Base-by-base conservation (phyloP, 441 rosid genomes). In the Eruca vesicaria region DNA sequence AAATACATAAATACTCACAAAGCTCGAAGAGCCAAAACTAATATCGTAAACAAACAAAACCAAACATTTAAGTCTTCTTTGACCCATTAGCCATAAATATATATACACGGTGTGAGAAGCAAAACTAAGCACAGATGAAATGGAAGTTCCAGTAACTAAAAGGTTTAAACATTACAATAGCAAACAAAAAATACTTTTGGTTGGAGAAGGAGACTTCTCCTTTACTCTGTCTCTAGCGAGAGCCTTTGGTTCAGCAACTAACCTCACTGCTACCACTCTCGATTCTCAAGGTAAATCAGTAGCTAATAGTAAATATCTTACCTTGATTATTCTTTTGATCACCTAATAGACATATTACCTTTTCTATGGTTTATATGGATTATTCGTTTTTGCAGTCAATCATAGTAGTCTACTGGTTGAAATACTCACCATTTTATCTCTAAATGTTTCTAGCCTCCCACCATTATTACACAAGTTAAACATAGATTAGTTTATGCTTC, bases 161-260 rank as follows among this genome's bases (percentile, higher is more conserved):
- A 69, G 36, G 64, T 23, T 69, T 36, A 69, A 23, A 6, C 56
- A 82, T 48, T 82, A 81, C 62, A 60, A 73, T 65, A 77, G 70
- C 57, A 31, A 14, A 11, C 81, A 79, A 12, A 33, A 56, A 66
- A 66, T 83, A 50, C 69, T 81, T 35, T 14, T 82, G 31, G 78
- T 83, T 11, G 84, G 83, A 3, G 72, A 79, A 73, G 84, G 84
- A 15, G 79, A 77, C 65, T 80, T 80, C 16, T 83, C 84, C 0
- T 85, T 81, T 35, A 43, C 82, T 19, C 72, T 66, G 19, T 63
- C 75, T 68, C 74, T 81, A 69, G 88, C 83, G 3, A 45, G 14
- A 61, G 78, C 81, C 33, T 83, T 83, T 31, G 81, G 84, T 68
- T 78, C 80, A 16, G 72, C 86, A 23, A 26, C 50, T 3, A 81